phyloP scores from a whole-genome alignment of 2,329 filamentous ascomycete species.

The Paecilomyces dactylethromorphus region DNA sequence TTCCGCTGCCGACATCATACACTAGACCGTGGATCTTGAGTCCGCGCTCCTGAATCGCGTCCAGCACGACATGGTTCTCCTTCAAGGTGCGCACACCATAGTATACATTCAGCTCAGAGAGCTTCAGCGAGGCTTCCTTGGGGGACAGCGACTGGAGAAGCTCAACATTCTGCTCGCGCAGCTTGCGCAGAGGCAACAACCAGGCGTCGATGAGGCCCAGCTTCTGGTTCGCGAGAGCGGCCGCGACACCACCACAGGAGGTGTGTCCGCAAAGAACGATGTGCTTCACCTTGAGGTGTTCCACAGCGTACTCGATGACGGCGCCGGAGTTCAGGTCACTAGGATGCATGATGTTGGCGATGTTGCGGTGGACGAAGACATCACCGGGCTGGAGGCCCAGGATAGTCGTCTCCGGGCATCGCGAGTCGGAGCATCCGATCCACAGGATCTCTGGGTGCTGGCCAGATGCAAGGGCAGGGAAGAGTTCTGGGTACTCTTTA shows the following conservation, averaged over 20 bases:
- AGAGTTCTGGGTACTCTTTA: conserved; percentile 63
- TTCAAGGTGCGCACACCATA: conserved; percentile 61
- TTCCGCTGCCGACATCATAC: conserved; percentile 59
- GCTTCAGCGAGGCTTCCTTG: conserved; percentile 49
- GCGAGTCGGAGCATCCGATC: conserved; percentile 82
- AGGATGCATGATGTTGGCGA: conserved; percentile 72
- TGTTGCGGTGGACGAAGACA: conserved; percentile 85
- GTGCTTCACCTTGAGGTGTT: conserved; percentile 60
- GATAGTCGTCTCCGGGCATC: conserved; percentile 76
- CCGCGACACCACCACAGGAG: conserved; percentile 52
- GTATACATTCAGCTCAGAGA: conserved; percentile 73
- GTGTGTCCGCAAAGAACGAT: conserved; percentile 58
- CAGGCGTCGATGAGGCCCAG: conserved; percentile 57
- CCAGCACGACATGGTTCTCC: conserved; percentile 62
- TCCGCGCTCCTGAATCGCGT: conserved; percentile 63
- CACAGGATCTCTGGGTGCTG: conserved; percentile 63
- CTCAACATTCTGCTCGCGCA: conserved; percentile 48
- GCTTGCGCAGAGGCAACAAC: conserved; percentile 50
- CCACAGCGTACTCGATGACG: conserved; percentile 75
- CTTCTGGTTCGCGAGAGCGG: conserved; percentile 49
- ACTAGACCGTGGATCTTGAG: conserved; percentile 72
- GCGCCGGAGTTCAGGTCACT: conserved; percentile 68
- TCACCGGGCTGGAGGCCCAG: conserved; percentile 73
- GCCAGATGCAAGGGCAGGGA: conserved; percentile 59
- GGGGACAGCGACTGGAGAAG: conserved; percentile 42